Base-by-base conservation (phyloP, 1,284 basidiomycete species). In the Polyporus tsugae region DNA sequence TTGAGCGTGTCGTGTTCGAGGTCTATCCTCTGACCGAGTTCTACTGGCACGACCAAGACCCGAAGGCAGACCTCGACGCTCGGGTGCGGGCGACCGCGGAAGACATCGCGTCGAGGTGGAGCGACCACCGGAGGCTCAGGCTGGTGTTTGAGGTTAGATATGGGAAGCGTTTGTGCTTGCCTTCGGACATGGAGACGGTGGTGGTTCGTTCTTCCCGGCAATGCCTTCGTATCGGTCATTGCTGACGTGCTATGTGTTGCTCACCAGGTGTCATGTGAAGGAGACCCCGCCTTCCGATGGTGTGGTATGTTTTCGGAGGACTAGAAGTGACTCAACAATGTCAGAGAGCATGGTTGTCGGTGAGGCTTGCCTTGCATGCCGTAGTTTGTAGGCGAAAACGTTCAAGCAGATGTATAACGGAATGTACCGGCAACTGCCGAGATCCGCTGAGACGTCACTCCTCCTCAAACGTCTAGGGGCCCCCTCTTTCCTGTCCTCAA, bases 21-120 rank as follows among this genome's bases (percentile, higher is more conserved):
- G 52, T 55, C 33, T 55, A 55, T 19, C 52, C 52, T 13, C 33
- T 55, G 52, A 55, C 52, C 13, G 52, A 55, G 52, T 55, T 55
- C 29, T 55, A 55, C 52, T 55, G 52, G 52, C 52, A 55, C 29
- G 52, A 55, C 52, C 52, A 55, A 19, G 52, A 55, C 11, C 52
- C 52, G 33, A 55, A 55, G 52, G 52, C 33, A 25, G 52, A 55
- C 17, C 29, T 55, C 29, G 52, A 29, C 15, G 52, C 33, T 15
- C 52, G 52, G 11, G 52, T 55, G 29, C 11, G 29, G 29, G 33
- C 29, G 52, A 55, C 52, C 1, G 52, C 52, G 15, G 52, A 55
- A 19, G 52, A 55, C 13, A 55, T 55, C 29, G 52, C 52, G 29
- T 55, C 29, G 6, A 55, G 52, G 29, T 55, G 52, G 52, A 17